Conservation (phyloP, 495 filamentous ascomycete genomes). For the Podospora sp. region DNA sequence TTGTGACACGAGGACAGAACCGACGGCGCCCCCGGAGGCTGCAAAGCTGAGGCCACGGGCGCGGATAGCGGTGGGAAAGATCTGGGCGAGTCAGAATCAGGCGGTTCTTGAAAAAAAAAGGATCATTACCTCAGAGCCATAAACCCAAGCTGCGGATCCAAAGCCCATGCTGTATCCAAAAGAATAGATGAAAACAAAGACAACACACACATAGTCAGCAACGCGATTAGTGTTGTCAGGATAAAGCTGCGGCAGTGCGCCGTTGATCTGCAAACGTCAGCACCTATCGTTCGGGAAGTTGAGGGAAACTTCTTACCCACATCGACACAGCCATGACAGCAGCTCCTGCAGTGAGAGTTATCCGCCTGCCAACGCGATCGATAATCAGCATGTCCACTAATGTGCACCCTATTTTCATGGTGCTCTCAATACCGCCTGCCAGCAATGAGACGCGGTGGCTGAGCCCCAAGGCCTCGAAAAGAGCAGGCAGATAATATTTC, state of each 20-base stretch:
- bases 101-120: no score
- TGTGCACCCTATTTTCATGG: slow-evolving; percentile 54
- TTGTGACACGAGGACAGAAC: slow-evolving; percentile 53
- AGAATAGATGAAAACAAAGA: slow-evolving; percentile 61
- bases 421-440: slow-evolving; percentile 54
- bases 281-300: no score
- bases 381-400: slow-evolving; percentile 55
- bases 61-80: slow-evolving; percentile 56
- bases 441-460: slow-evolving; percentile 47
- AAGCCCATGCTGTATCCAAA: slow-evolving; percentile 60
- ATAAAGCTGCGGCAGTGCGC: slow-evolving; percentile 52
- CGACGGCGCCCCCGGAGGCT: slow-evolving; percentile 54
- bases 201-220: slow-evolving; percentile 55
- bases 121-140: slow-evolving; percentile 59
- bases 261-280: slow-evolving; percentile 50
- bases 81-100: slow-evolving; percentile 33
- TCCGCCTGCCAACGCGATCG: slow-evolving; percentile 48
- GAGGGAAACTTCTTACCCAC: slow-evolving; percentile 38
- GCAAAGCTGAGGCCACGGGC: slow-evolving; percentile 56
- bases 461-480: slow-evolving; percentile 52
- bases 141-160: slow-evolving; percentile 60
- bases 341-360: slow-evolving; percentile 47
- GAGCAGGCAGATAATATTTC: slow-evolving; percentile 57
- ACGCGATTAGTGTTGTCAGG: slow-evolving; percentile 52
- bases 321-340: slow-evolving; percentile 51